Conservation (phyloP, 768 basidiomycete species). For the Tricholoma hemisulphureum region DNA sequence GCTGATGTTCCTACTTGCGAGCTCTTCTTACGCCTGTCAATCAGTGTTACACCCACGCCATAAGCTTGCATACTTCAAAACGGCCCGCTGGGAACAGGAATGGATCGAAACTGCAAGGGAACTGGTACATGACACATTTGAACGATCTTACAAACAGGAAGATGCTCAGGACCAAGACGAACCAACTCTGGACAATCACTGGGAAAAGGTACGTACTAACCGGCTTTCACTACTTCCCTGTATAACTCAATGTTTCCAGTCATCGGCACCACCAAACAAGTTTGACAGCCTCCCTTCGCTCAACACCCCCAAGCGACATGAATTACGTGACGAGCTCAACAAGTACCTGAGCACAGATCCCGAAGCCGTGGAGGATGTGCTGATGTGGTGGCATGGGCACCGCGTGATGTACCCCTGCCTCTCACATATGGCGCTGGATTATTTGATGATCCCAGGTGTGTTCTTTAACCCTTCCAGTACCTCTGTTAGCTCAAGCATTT, state of each 20-base stretch:
- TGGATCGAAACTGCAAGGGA: constrained; percentile 25
- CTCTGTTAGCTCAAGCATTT: background rate
- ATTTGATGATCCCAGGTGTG: constrained; percentile 24
- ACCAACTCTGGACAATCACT: constrained; percentile 11
- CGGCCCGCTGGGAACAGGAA: constrained; percentile 19
- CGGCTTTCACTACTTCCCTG: constrained; percentile 5
- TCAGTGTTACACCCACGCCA: constrained; percentile 33
- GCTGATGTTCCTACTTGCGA: no score
- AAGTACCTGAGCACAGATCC: constrained; percentile 27
- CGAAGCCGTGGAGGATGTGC: constrained; percentile 19
- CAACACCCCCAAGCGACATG: no score
- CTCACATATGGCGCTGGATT: constrained; percentile 31
- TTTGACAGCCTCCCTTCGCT: background rate
- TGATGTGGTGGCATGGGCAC: constrained; percentile 28
- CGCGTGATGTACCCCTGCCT: constrained; percentile 23
- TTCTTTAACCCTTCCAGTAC: background rate
- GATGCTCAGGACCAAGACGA: background rate
- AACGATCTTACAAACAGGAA: constrained; percentile 2
- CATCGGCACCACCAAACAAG: constrained; percentile 4
- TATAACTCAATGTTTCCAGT: constrained; percentile 9
- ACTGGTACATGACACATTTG: constrained; percentile 20
- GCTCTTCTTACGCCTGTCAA: constrained; percentile 15
- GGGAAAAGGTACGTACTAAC: constrained; percentile 27
- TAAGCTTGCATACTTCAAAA: constrained; percentile 33
- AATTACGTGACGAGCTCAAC: constrained; percentile 31